Evolutionary conservation across 2,329 filamentous ascomycete genomes (phyloP).

Genomic region (Ascochyta fabae): DNA sequence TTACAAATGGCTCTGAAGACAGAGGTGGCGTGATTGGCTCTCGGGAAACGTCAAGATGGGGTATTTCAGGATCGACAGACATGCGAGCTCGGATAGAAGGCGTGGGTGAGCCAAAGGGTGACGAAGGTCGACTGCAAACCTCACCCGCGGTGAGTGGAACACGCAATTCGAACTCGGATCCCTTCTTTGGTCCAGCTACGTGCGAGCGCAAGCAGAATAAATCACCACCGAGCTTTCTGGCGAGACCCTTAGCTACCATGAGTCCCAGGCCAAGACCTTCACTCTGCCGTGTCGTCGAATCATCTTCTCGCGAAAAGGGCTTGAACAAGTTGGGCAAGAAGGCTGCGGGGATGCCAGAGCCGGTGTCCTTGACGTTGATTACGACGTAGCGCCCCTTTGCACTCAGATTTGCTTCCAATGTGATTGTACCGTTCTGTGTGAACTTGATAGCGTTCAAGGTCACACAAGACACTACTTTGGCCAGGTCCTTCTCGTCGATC

Average conservation of each 20-base stretch:
- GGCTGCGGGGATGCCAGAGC: conserved; percentile 70
- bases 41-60: conserved; percentile 22
- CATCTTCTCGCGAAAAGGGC: conserved; percentile 72
- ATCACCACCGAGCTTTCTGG: conserved; percentile 72
- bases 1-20: conserved; percentile 31
- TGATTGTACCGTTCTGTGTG: conserved; percentile 68
- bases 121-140: conserved; percentile 56
- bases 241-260: conserved; percentile 74
- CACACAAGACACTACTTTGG: conserved; percentile 68
- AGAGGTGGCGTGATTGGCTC: conserved; percentile 40
- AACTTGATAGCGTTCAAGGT: conserved; percentile 74
- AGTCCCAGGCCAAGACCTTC: conserved; percentile 73
- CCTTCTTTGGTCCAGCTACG: conserved; percentile 65
- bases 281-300: conserved; percentile 69
- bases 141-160: conserved; percentile 65
- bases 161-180: conserved; percentile 72
- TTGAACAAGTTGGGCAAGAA: conserved; percentile 73
- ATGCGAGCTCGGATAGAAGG: conserved; percentile 43
- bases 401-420: conserved; percentile 61
- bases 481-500: conserved; percentile 68
- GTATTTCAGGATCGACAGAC: conserved; percentile 39
- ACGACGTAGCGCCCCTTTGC: conserved; percentile 61
- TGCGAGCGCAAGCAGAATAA: conserved; percentile 68
- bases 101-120: conserved; percentile 57
- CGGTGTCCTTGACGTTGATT: conserved; percentile 70